A percentile compares a stretch with the other conserved stretches of the same genome.
phyloP scores from a whole-genome alignment of 805 yeast species.

The Metschnikowia kofuensis region DNA sequence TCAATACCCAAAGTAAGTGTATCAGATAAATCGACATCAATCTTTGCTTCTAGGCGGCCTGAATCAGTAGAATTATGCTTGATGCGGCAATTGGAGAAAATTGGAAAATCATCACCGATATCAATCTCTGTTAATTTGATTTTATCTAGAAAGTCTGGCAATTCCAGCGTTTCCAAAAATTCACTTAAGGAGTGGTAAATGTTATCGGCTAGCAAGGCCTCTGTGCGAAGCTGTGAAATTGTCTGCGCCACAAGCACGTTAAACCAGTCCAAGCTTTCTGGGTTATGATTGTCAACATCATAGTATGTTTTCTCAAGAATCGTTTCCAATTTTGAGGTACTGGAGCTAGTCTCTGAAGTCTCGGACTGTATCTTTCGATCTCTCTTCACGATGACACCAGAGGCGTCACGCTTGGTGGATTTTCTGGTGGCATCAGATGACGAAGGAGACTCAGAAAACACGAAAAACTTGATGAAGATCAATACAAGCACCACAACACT shows the following conservation, averaged over 20 bases:
- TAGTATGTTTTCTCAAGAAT: conserved; percentile 90
- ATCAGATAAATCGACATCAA: conserved; percentile 87
- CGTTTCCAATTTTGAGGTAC: conserved; percentile 24
- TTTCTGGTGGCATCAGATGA: conserved; percentile 19
- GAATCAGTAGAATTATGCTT: conserved; percentile 53
- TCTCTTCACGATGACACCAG: conserved; percentile 33
- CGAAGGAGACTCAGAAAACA: conserved; percentile 65
- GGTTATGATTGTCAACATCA: conserved; percentile 79
- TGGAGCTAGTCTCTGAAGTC: conserved; percentile 8
- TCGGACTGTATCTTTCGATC: conserved; percentile 23
- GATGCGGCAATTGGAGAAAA: conserved; percentile 89
- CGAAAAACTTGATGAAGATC: conserved; percentile 70
- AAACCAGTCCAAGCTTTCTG: conserved; percentile 96
- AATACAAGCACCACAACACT: conserved; percentile 63
- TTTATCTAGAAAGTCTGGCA: conserved; percentile 79
- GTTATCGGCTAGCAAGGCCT: conserved; percentile 81
- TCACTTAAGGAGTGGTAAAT: conserved; percentile 75
- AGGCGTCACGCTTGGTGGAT: conserved; percentile 24
- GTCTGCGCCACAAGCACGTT: conserved; percentile 92
- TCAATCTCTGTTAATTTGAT: conserved; percentile 83
- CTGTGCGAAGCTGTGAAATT: conserved; percentile 81
- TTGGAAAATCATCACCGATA: conserved; percentile 93
- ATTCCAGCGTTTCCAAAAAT: conserved; percentile 55
- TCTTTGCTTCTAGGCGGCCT: conserved; percentile 72
- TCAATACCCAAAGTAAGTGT: conserved; percentile 83